Conservation (phyloP, 1,284 basidiomycete species). For the Fomitopsis pinicola region DNA sequence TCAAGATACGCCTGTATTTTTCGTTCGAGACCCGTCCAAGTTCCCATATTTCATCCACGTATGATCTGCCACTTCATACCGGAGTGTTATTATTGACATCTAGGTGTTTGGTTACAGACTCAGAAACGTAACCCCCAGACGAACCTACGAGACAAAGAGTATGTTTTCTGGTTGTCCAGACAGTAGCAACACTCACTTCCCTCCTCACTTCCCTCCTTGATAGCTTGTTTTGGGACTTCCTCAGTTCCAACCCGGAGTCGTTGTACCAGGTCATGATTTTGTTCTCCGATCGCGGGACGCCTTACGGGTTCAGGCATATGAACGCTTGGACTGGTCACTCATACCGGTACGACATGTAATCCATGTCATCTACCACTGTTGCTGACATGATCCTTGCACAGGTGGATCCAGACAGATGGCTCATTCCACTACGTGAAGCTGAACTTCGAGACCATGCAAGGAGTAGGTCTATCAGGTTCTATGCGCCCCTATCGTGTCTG, state of each 20-base stretch:
- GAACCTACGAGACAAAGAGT: conserved; percentile 67
- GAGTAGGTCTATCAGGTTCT: conserved; percentile 3
- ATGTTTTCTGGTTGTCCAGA: conserved; percentile 6
- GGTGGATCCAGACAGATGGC: conserved; percentile 82
- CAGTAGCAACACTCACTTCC: background rate
- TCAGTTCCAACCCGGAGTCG: conserved; percentile 85
- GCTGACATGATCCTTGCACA: conserved; percentile 24
- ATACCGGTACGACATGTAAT: conserved; percentile 32
- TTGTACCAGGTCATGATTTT: conserved; percentile 83
- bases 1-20: conserved; percentile 78
- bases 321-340: conserved; percentile 91
- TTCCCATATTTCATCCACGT: conserved; percentile 87
- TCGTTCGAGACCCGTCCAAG: conserved; percentile 79
- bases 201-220: conserved; percentile 1
- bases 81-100: background rate
- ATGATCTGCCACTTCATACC: background rate
- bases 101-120: conserved; percentile 34
- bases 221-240: conserved; percentile 61
- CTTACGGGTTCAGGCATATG: conserved; percentile 76
- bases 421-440: conserved; percentile 82
- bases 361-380: background rate
- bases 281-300: conserved; percentile 88
- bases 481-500: background rate
- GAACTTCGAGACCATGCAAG: conserved; percentile 38
- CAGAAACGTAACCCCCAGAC: conserved; percentile 91